Evolutionary conservation across 192 early-diverging fungal genomes (phyloP), one percentile per base, ranked within the genome.

Genomic region (Linderina pennispora): DNA sequence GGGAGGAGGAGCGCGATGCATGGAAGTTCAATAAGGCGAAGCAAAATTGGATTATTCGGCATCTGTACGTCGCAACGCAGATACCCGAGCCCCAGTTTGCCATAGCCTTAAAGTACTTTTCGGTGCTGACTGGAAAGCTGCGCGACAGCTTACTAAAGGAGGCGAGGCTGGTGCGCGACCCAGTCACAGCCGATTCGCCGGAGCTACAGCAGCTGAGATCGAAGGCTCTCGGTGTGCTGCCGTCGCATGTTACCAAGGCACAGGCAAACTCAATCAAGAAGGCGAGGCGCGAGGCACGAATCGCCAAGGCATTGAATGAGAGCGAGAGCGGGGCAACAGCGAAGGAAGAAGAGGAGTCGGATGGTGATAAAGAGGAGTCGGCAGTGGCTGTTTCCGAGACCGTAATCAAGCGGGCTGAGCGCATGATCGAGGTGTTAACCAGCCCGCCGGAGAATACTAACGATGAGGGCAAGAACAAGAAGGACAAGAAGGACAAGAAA

Each of bases 1-100:
- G 55, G 55, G 36, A 36, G 13, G 15, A 31, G 9, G 22, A 40
- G n/a, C 53, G 43, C 4, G 32, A 8, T 0, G 10, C 42, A 1
- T 72, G 68, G 68, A 72, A 72, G 22, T 72, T 72, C 48, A 64
- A 55, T 48, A 65, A 64, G 34, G 57, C 61, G 16, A 53, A 46
- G 39, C 62, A 72, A 25, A 48, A 59, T 22, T 72, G 68, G 68
- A 23, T 72, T 8, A 28, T 65, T 21, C 55, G 54, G 3, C 61
- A 72, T 40, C 24, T 72, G n/a, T 72, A 72, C 35, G 21, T 46
- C 10, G 59, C 57, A 18, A 26, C 46, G 13, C 48, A 40, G 7
- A 33, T 70, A 8, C 66, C 66, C 20, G 24, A 31, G 13, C 36
- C 47, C 9, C 13, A 52, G 6, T 70, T 70, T 36, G 47, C 48